These are phyloP conservation scores for Cladosporium sp. DNA, from an alignment of 2,329 filamentous ascomycete genomes.

Conservation along the genomic window DNA sequence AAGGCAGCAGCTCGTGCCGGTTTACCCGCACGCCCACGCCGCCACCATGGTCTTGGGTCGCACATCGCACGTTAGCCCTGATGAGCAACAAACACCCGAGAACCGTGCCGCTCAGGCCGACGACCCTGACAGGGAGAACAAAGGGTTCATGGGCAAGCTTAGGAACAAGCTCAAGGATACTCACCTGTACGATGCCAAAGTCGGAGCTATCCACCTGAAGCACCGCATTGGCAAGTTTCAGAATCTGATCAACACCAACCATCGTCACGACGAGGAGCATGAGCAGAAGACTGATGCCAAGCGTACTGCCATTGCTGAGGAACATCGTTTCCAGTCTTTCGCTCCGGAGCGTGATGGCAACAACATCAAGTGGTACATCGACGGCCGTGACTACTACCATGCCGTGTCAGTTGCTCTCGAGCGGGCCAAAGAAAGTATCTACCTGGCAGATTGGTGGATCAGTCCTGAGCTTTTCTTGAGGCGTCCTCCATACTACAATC, in stretches of 20 bases:
- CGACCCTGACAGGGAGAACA: neutral
- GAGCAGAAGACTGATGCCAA: conserved; percentile 81
- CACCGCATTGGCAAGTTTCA: conserved; percentile 61
- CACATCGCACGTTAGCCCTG: neutral
- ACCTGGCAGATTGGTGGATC: conserved; percentile 96
- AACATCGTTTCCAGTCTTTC: conserved; percentile 83
- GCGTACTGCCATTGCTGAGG: conserved; percentile 64
- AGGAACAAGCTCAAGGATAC: conserved; percentile 45
- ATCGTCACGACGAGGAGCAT: conserved; percentile 91
- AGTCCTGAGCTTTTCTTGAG: conserved; percentile 84
- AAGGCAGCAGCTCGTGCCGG: neutral
- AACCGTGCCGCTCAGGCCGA: neutral
- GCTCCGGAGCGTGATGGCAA: conserved; percentile 84
- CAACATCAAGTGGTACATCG: conserved; percentile 88
- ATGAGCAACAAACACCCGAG: conserved; percentile 2
- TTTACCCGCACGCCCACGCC: neutral
- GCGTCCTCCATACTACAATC: conserved; percentile 74
- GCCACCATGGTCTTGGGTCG: neutral
- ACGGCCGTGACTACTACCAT: conserved; percentile 91
- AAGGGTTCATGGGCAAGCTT: conserved; percentile 20
- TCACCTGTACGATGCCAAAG: conserved; percentile 38
- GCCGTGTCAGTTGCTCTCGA: conserved; percentile 89
- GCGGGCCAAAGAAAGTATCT: conserved; percentile 84
- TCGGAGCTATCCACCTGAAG: conserved; percentile 56
- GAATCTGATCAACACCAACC: conserved; percentile 75